Evolutionary conservation across 73 alveolate genomes (phyloP), one percentile per base, ranked within the genome.

Genomic region (Symbiodinium pilosum): DNA sequence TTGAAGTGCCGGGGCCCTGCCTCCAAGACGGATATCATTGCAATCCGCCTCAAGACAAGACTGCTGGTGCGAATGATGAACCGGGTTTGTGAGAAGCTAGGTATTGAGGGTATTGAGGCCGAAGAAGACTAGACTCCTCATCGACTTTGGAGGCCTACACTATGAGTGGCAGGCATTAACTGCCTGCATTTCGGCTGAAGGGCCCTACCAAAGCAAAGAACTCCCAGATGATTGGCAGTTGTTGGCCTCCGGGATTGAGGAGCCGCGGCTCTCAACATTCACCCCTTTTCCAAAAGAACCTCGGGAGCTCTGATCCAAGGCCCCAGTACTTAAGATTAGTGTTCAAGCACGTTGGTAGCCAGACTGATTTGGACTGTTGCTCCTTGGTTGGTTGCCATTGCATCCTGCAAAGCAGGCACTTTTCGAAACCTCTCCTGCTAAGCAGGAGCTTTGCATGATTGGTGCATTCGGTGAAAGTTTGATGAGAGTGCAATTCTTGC

Each of bases 1-100:
- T 32, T 88, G 95, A 88, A 88, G 34, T 88, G 95, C 38, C 95
- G 95, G 5, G 95, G 95, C 51, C 95, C 95, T 38, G 95, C 95
- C 16, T 88, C 95, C 85, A 88, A 88, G 81, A 88, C 95, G 34
- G 95, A 88, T 54, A 88, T 88, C 86, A 88, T 88, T 24, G 95
- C 95, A 2, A 64, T 88, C 86, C 73, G 95, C 42, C 86, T 18
- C 86, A 47, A 26, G 26, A 38, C 43, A 21, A 16, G 69, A 9
- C 59, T 40, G 91, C 68, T 83, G 54, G 91, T 83, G 59, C 91
- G 91, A 41, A 83, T 83, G 91, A 36, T 83, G 87, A 40, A 36
- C 43, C 54, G 34, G 9, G 87, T 77, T 24, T 77, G 87, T 36
- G 87, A 77, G 51, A 77, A 77, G 87, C 87, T 77, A 30, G 87